Base-by-base conservation (phyloP, 495 filamentous ascomycete genomes). In the Penicillium cosmopolitanum region DNA sequence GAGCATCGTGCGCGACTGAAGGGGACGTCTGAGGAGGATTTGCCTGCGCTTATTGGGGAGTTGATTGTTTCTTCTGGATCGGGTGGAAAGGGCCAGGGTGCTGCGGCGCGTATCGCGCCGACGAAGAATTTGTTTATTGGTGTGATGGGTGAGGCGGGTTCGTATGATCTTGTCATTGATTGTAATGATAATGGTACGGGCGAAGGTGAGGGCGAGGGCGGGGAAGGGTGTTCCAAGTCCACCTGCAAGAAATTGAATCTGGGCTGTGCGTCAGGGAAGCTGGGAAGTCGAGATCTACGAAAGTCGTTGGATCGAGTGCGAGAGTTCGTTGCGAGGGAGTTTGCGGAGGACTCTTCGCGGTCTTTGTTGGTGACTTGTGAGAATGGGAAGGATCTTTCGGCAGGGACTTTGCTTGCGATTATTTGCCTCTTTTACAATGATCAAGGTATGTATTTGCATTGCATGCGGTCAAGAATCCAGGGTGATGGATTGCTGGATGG, bases 201-300 rank as follows among this genome's bases (percentile, higher is more conserved):
- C 23, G 64, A n/a, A 15, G 40, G 15, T 18, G 40, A 8, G 15
- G 35, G 36, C 11, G 36, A 13, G 36, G 36, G 15, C 11, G 36
- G 6, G n/a, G 67, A 60, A 25, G 73, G 54, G 3, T 65, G 69
- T 55, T 10, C 60, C 25, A 74, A 74, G 62, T 64, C 28, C 6
- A 9, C 1, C 5, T 31, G 28, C 28, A 31, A 31, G 28, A 31
- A 76, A 59, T 70, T 96, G 44, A 83, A 87, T 56, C 82, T 95
- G 8, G 82, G 83, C 3, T 80, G 90, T 61, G 81, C 81, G 5
- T 82, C 83, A 38, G 80, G 79, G 16, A 96, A 96, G 67, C 61
- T 85, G 42, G 92, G 90, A 1, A 90, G 89, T 68, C 84, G 90
- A n/a, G 82, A 87, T 66, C 76, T 96, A 36, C 85, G 92, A 12